Base-by-base conservation (phyloP, 305 asterid species). In the Plantago coronopus region DNA sequence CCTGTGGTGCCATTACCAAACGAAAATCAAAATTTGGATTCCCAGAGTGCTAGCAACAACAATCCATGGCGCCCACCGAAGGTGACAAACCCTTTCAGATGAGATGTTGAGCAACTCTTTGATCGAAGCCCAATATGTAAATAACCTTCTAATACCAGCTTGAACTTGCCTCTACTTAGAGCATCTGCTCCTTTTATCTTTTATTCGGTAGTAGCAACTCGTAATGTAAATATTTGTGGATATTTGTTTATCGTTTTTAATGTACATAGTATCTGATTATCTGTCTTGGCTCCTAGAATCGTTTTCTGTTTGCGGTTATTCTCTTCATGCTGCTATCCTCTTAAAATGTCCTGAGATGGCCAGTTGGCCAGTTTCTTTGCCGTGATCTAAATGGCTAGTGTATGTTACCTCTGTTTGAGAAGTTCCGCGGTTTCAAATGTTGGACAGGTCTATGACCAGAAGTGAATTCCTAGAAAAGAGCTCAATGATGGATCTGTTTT, bases 41-140 rank as follows among this genome's bases (percentile, higher is more conserved):
- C 73, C n/a, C 81, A 77, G 57, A 64, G 64, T 34, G 68, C 63
- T 20, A 76, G 69, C 38, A 76, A 70, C 40, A 53, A 16, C 8
- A 47, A 69, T 9, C 76, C 79, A 12, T 87, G 96, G 95, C 82
- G 85, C 60, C 91, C 87, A 34, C 91, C 96, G 2, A 81, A 87
- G 75, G 86, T 88, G 60, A 74, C 82, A 23, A 77, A 80, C 72
- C 83, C 84, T 56, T 87, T 87, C 79, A 72, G 93, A 57, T 86
- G 81, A 70, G 70, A 69, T 21, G 63, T 43, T 18, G 57, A 54
- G 23, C 15, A 37, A 69, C 38, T 66, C 46, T 63, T 53, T 71
- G 57, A 29, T 62, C 14, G 47, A 48, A 17, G 20, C 65, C 61
- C 69, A 34, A 46, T 57, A 48, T 62, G 74, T 51, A 62, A 47